Evolutionary conservation across 805 yeast species (phyloP), one percentile per base, ranked within the genome.

Genomic region (Tetrapisispora phaffii): DNA sequence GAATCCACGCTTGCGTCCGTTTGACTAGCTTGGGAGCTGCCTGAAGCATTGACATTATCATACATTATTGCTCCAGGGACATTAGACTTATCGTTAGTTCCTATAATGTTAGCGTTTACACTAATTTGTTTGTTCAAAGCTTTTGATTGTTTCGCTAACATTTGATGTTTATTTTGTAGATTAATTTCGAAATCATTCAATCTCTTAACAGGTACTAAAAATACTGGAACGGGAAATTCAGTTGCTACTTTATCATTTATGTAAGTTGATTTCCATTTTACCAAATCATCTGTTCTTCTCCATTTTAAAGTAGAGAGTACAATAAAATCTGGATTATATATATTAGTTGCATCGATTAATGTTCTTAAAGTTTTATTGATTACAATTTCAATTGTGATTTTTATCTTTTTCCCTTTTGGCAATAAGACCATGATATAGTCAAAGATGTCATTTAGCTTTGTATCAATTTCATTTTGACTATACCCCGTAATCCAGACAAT

Each of bases 401-500:
- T 64, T n/a, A 64, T 50, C 7, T 56, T 46, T 32, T 53, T 55
- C 2, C 40, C 38, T 20, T 35, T 31, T 16, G 44, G 47, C n/a
- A 43, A 24, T 9, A 60, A 34, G 13, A 53, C 46, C 29, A 51
- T 48, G 20, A 55, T 55, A 48, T 56, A 57, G 16, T 49, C 50
- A 34, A 51, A 50, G 7, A 60, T 50, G 39, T 58, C 52, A 21
- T 52, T 44, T 34, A 61, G 38, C 32, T 50, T 55, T 2, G 51
- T 45, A 23, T 54, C 50, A 20, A 64, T 54, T 17, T 41, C 49
- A 8, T 47, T 48, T 19, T 49, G 53, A n/a, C 54, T 50, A 44
- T 62, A 64, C 7, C 66, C 67, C 5, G 61, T 46, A 3, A 56
- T 49, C 68, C 68, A 64, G 33, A 54, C 56, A 17, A 43, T 45